phyloP scores from a whole-genome alignment of 2,329 filamentous ascomycete genomes.

The Colletotrichum australisinense region DNA sequence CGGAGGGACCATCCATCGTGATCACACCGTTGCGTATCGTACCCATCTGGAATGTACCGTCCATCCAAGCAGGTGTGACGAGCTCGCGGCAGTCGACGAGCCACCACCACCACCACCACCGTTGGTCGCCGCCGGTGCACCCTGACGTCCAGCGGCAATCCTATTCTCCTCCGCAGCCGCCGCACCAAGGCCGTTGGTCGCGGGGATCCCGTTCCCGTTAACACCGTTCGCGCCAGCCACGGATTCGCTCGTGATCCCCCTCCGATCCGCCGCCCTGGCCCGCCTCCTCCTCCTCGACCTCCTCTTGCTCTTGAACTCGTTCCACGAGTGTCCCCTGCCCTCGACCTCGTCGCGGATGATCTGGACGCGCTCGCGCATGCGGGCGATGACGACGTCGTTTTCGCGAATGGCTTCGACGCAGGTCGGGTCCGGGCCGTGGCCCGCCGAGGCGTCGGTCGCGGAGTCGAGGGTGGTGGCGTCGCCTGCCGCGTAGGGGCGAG shows the following conservation, averaged over 20 bases:
- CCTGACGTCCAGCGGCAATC: constrained; percentile 16
- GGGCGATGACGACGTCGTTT: constrained; percentile 75
- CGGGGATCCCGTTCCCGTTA: not conserved
- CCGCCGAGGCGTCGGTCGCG: constrained; percentile 38
- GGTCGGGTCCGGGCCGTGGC: constrained; percentile 67
- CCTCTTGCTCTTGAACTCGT: constrained; percentile 63
- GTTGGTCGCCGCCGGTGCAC: constrained; percentile 18
- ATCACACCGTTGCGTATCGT: constrained; percentile 64
- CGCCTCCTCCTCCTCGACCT: constrained; percentile 49
- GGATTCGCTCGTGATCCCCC: not conserved
- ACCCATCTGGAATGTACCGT: constrained; percentile 73
- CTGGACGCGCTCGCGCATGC: constrained; percentile 74
- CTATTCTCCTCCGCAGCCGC: constrained; percentile 30
- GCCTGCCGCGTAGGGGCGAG: constrained; percentile 74
- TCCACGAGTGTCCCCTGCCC: constrained; percentile 65
- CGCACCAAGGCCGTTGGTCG: constrained; percentile 36
- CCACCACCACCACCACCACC: not conserved
- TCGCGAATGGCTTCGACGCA: constrained; percentile 80
- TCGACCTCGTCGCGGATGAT: constrained; percentile 75
- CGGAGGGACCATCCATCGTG: constrained; percentile 50
- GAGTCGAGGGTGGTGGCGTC: constrained; percentile 44
- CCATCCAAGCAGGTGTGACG: constrained; percentile 63
- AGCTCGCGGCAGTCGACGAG: constrained; percentile 6
- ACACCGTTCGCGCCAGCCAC: constrained; percentile 9
- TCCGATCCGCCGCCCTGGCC: not conserved